Evolutionary conservation across 2,329 filamentous ascomycete genomes (phyloP).

Genomic region (Colletotrichum eleusines): DNA sequence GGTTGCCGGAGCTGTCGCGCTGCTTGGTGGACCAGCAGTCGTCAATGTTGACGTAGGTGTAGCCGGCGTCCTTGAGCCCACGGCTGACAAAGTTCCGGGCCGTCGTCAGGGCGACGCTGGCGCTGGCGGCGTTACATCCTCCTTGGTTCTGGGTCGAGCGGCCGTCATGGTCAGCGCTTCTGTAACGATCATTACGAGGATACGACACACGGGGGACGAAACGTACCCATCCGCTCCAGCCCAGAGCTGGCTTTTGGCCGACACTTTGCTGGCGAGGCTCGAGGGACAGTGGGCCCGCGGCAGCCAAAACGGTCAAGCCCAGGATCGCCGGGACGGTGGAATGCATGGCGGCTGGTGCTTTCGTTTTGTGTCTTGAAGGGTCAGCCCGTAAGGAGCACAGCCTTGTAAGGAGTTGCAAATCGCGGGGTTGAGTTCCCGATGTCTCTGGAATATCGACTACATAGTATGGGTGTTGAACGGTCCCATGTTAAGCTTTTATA

Average conservation of each 20-base stretch:
- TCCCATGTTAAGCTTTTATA: background rate
- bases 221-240: background rate
- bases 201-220: background rate
- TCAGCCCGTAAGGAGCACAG: too few species aligned
- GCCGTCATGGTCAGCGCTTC: background rate
- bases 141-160: background rate
- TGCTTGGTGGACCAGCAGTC: conserved; percentile 51
- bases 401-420: background rate
- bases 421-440: background rate
- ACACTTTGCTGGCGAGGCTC: background rate
- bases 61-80: conserved; percentile 46
- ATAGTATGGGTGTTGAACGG: too few species aligned
- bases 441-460: background rate
- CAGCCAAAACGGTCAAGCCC: background rate
- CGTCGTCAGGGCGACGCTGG: background rate
- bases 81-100: conserved; percentile 40
- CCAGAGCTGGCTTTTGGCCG: background rate
- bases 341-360: background rate
- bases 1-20: conserved; percentile 42
- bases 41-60: conserved; percentile 49
- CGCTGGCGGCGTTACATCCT: conserved; percentile 1
- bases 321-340: background rate
- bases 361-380: background rate
- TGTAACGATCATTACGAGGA: background rate
- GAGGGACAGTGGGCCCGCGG: background rate